A percentile compares a stretch with the other conserved stretches of the same genome.
Evolutionary conservation across 2,329 filamentous ascomycete genomes (phyloP).

Genomic region (Talaromyces verruculosus): DNA sequence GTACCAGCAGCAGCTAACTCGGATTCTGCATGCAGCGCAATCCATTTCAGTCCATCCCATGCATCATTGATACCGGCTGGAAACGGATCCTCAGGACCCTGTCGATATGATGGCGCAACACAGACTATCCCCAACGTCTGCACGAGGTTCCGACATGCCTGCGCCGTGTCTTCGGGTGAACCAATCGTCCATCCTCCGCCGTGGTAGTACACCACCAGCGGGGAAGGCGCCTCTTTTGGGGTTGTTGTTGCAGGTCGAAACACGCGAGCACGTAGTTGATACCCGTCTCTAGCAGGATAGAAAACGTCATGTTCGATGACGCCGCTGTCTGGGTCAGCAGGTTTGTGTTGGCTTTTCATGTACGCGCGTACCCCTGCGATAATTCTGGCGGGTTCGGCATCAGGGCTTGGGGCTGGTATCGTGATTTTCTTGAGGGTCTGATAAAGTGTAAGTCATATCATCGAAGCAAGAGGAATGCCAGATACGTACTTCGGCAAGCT

Average conservation of each 20-base stretch:
- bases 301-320: conserved; percentile 16
- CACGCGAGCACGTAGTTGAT: conserved; percentile 16
- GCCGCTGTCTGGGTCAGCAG: conserved; percentile 10
- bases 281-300: conserved; percentile 13
- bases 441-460: not conserved
- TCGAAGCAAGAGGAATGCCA: not conserved
- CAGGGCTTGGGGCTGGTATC: not conserved
- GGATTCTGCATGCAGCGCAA: conserved; percentile 32
- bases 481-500: conserved; percentile 28
- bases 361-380: conserved; percentile 15
- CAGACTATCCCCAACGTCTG: conserved; percentile 17
- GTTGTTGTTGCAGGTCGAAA: not conserved
- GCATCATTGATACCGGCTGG: conserved; percentile 41
- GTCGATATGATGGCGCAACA: conserved; percentile 35
- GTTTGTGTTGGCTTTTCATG: conserved; percentile 16
- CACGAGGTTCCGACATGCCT: conserved; percentile 24
- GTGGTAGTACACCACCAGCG: conserved; percentile 17
- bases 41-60: conserved; percentile 36
- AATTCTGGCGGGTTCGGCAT: not conserved
- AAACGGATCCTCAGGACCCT: conserved; percentile 42
- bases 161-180: conserved; percentile 10
- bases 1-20: conserved; percentile 47
- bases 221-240: not conserved
- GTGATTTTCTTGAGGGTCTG: conserved; percentile 1
- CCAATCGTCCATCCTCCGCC: conserved; percentile 21